Conservation (phyloP, 257 asterid species). For the Lavandula angustifolia region DNA sequence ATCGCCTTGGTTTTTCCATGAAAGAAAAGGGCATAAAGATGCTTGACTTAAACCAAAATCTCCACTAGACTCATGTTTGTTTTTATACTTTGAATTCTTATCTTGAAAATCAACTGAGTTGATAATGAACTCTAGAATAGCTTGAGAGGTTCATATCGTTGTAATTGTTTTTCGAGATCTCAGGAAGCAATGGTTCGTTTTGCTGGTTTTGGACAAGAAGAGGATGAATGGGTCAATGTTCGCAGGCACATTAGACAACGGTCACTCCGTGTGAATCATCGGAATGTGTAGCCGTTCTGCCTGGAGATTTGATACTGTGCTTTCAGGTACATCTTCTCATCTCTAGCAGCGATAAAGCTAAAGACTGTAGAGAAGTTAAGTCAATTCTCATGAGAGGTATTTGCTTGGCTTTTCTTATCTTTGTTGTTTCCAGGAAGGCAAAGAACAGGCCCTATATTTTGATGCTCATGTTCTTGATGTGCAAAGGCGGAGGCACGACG, state of each 20-base stretch:
- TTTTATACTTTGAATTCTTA: too few relatives aligned
- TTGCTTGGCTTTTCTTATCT: constrained; percentile 12
- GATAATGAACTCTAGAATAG: too few relatives aligned
- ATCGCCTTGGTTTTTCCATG: too few relatives aligned
- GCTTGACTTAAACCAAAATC: too few relatives aligned
- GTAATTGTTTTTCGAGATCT: constrained; percentile 9
- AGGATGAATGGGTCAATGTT: constrained; percentile 95
- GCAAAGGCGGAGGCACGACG: constrained; percentile 96
- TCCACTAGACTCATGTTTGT: too few relatives aligned
- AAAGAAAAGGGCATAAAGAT: too few relatives aligned
- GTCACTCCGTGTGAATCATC: constrained; percentile 93
- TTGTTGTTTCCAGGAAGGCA: constrained; percentile 72
- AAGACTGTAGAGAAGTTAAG: too few relatives aligned
- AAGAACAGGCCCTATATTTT: constrained; percentile 95
- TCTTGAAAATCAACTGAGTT: too few relatives aligned
- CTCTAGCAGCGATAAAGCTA: too few relatives aligned
- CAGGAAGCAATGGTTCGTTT: constrained; percentile 97
- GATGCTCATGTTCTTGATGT: constrained; percentile 97
- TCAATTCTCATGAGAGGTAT: constrained; percentile 1
- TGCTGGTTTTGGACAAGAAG: constrained; percentile 95
- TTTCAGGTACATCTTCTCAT: constrained; percentile 67
- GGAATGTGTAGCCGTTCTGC: constrained; percentile 89
- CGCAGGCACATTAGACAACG: constrained; percentile 83
- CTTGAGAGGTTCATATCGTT: too few relatives aligned
- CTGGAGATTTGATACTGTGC: constrained; percentile 84